Evolutionary conservation across 2,329 filamentous ascomycete species (phyloP), one percentile per base, ranked within the genome.

Genomic region (Xylariaceae sp.): DNA sequence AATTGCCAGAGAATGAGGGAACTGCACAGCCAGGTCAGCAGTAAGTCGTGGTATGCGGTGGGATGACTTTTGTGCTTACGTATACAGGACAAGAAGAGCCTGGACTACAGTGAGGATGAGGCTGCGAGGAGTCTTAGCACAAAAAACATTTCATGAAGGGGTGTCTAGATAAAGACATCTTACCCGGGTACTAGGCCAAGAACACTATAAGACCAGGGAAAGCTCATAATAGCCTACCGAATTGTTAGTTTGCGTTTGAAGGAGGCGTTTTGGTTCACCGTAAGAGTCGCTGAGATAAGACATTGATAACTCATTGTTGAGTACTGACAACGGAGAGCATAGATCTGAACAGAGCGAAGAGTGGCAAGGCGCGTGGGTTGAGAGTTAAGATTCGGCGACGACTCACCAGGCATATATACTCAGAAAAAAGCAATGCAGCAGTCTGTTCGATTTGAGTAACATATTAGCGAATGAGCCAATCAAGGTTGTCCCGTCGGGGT

Each of bases 201-300:
- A 23, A 93, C 77, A 36, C 91, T 90, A 73, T 97, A 97, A 0
- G 91, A 96, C 81, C 89, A 96, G 0, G 92, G 92, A 64, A 97
- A 97, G 44, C 90, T 95, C 92, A 97, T 96, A 69, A 96, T 96
- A 53, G 83, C 79, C 70, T 75, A 54, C 49, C n/a, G 15, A n/a
- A 35, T n/a, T 2, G 59, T 63, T 53, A 63, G 59, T 58, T 16
- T 53, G 50, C 24, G 8, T 16, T 9, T 18, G 5, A 11, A 29
- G n/a, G 24, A 32, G 8, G 9, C 7, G 24, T 5, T 7, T 9
- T 16, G 18, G n/a, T 16, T 15, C 20, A 29, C 15, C 15, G 15
- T 30, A 9, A 6, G 2, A 32, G 10, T 29, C 11, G 23, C 11
- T 20, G 27, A 21, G 2, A 16, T 11, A 27, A n/a, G 13, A 3